Percentiles rank a stretch among this genome's conserved stretches.
Evolutionary conservation across 352 stramenopile genomes (phyloP).

Genomic region (Phytophthora tubulina): DNA sequence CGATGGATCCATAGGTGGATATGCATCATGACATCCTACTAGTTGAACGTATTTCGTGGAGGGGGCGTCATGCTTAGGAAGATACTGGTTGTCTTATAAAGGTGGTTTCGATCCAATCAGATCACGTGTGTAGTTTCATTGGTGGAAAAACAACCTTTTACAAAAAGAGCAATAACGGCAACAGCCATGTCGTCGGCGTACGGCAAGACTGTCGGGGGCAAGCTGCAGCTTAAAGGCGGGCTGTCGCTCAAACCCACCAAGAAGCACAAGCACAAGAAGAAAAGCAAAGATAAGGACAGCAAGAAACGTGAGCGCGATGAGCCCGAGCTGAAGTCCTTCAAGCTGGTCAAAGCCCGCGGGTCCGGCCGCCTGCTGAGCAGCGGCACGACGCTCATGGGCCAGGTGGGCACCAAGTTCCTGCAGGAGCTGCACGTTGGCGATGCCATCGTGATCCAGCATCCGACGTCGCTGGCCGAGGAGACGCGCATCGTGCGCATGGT

Average conservation of each 20-base stretch:
- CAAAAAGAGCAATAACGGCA: neutral
- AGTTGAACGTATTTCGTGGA: neutral
- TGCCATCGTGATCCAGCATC: slow-evolving; percentile 89
- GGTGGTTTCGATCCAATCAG: slow-evolving; percentile 27
- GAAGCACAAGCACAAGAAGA: slow-evolving; percentile 68
- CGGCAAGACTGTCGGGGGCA: slow-evolving; percentile 77
- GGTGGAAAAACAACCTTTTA: slow-evolving; percentile 4
- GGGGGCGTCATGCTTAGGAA: slow-evolving; percentile 8
- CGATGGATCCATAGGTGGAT: neutral
- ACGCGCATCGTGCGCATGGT: slow-evolving; percentile 93
- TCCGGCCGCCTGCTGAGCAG: slow-evolving; percentile 87
- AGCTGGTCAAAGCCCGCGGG: slow-evolving; percentile 82
- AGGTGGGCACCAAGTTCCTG: slow-evolving; percentile 85
- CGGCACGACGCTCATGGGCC: slow-evolving; percentile 90
- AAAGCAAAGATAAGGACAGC: slow-evolving; percentile 41
- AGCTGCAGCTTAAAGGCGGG: slow-evolving; percentile 85
- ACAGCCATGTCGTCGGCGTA: slow-evolving; percentile 52
- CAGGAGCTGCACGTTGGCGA: slow-evolving; percentile 84
- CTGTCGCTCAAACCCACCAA: slow-evolving; percentile 74
- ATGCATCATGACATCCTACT: slow-evolving; percentile 4
- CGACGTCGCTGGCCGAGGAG: slow-evolving; percentile 87
- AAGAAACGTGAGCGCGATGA: slow-evolving; percentile 19
- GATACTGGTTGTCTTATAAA: slow-evolving; percentile 2
- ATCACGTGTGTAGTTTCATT: slow-evolving; percentile 6
- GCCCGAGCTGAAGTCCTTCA: slow-evolving; percentile 52